phyloP scores from a whole-genome alignment of 495 filamentous ascomycete genomes.

The Aspergillus egyptiacus region DNA sequence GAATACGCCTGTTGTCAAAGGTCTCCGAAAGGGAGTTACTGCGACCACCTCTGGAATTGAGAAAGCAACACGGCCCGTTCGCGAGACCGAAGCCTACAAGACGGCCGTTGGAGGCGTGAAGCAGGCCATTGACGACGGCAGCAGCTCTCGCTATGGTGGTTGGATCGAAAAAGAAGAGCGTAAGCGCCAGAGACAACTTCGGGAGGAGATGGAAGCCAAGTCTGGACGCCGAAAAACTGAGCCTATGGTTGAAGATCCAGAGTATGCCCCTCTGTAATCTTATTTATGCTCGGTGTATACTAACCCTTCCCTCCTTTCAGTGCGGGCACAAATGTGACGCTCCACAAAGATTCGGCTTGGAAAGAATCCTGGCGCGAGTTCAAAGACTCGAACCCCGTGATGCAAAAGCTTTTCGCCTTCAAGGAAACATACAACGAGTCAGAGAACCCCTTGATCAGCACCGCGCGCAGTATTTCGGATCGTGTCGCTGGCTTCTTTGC shows the following conservation, averaged over 20 bases:
- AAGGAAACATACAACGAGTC: conserved; percentile 88
- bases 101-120: conserved; percentile 66
- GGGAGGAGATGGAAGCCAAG: conserved; percentile 61
- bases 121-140: conserved; percentile 93
- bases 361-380: conserved; percentile 94
- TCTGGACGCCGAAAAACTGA: conserved; percentile 38
- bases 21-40: conserved; percentile 78
- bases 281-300: conserved; percentile 17
- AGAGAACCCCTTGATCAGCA: conserved; percentile 90
- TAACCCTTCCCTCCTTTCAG: conserved; percentile 37
- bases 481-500: conserved; percentile 92
- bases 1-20: conserved; percentile 90
- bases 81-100: conserved; percentile 90
- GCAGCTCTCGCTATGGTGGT: conserved; percentile 90
- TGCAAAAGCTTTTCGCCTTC: conserved; percentile 80
- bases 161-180: conserved; percentile 96
- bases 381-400: conserved; percentile 77
- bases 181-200: conserved; percentile 62
- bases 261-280: conserved; percentile 52
- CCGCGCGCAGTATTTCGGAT: conserved; percentile 89
- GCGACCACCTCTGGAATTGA: conserved; percentile 81
- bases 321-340: conserved; percentile 85
- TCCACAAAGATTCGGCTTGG: conserved; percentile 95
- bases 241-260: conserved; percentile 69
- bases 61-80: conserved; percentile 85